Evolutionary conservation across 2,329 filamentous ascomycete genomes (phyloP), one percentile per base, ranked within the genome.

Genomic region (Fusarium pseudonygamai): DNA sequence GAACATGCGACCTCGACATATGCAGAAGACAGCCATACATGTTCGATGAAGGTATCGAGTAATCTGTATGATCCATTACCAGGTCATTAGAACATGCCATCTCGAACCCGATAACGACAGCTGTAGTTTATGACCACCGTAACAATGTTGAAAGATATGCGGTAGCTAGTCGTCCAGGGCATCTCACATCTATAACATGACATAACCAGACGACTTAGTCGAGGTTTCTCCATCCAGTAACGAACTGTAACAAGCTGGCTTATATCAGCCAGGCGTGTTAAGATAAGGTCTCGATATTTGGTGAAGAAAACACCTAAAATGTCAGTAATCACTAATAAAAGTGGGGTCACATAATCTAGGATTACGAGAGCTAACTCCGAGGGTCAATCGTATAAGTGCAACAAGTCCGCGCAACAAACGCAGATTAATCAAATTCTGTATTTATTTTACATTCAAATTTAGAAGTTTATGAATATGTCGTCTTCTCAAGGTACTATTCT

Each of bases 401-500:
- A 43, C 24, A 39, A 32, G 18, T 16, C 16, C 18, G 34, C 18
- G 7, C 24, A 34, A 43, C 30, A n/a, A 49, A 30, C 52, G 56
- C 24, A 8, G 46, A 43, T 32, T n/a, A 56, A 43, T 37, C 22
- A 24, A 60, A 36, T 39, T 36, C 37, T 26, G 12, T 26, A 34
- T 28, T 43, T n/a, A 39, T 42, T 28, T 18, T 30, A 30, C 24
- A 15, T 20, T 24, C 9, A 13, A 13, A 15, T 14, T 22, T 4
- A 26, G 11, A 13, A 18, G 5, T 34, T 20, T 24, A 11, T 9
- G 16, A 52, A 40, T 6, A 75, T 76, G 70, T 37, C 75, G 34
- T 59, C 73, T 36, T 49, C 69, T 22, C 59, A 71, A 62, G 80
- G 82, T 61, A 77, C 80, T 5, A 79, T 84, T 32, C 43, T 84